phyloP scores from a whole-genome alignment of 2,329 filamentous ascomycete genomes.

The Cercospora nicotianae region DNA sequence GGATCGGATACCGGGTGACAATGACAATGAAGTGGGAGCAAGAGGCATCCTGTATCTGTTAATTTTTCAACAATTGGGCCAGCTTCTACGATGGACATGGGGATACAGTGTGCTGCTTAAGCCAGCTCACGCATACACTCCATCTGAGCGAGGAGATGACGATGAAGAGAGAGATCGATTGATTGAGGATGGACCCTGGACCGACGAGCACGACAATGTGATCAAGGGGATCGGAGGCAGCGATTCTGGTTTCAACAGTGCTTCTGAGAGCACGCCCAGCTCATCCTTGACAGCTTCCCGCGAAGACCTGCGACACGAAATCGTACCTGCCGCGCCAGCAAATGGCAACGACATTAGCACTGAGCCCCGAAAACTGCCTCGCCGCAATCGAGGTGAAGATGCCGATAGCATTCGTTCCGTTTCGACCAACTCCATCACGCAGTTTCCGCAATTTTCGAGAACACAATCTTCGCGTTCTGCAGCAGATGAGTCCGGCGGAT shows the following conservation, averaged over 20 bases:
- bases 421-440: conserved; percentile 56
- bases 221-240: conserved; percentile 20
- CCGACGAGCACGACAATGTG: conserved; percentile 46
- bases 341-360: conserved; percentile 50
- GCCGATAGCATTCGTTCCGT: conserved; percentile 34
- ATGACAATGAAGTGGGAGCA: conserved; percentile 90
- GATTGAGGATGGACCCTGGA: conserved; percentile 56
- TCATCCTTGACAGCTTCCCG: conserved; percentile 25
- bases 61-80: conserved; percentile 96
- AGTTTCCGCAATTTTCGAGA: conserved; percentile 40
- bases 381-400: conserved; percentile 20
- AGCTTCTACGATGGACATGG: conserved; percentile 96
- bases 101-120: conserved; percentile 94
- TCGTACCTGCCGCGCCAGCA: conserved; percentile 45
- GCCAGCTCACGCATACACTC: conserved; percentile 70
- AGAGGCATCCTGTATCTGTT: conserved; percentile 92
- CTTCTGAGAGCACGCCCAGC: conserved; percentile 45
- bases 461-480: conserved; percentile 19
- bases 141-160: conserved; percentile 63
- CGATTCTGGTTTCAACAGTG: conserved; percentile 51
- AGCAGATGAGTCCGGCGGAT: conserved; percentile 17
- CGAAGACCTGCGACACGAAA: conserved; percentile 21
- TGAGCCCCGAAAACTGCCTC: conserved; percentile 43
- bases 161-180: conserved; percentile 39
- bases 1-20: conserved; percentile 87